A percentile compares a stretch with the other conserved stretches of the same genome.
Evolutionary conservation across 139 green algal species (phyloP).

Genomic region (Diplosphaera chodatii): DNA sequence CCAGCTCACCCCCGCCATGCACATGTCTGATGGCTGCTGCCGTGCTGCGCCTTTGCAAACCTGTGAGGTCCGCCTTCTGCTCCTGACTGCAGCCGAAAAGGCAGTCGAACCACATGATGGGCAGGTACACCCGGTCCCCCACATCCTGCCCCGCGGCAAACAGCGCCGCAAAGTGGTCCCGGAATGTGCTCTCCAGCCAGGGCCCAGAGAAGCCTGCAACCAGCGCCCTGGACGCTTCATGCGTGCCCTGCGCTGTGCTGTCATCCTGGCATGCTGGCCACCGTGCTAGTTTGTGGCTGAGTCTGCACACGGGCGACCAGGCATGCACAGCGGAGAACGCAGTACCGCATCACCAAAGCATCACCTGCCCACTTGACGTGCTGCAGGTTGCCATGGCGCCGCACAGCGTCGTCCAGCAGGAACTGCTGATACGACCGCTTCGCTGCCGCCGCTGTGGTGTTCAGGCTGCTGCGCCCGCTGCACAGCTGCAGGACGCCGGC

Average conservation of each 20-base stretch:
- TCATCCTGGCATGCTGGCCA: too few relatives aligned
- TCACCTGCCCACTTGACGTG: not conserved
- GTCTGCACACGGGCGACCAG: too few relatives aligned
- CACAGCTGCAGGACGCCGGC: too few relatives aligned
- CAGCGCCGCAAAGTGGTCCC: not conserved
- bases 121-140: not conserved
- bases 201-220: not conserved
- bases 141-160: not conserved
- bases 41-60: not conserved
- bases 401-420: not conserved
- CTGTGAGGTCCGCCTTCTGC: not conserved
- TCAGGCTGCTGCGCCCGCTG: too few relatives aligned
- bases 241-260: too few relatives aligned
- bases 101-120: not conserved
- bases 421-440: not conserved
- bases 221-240: not conserved
- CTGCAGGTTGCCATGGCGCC: not conserved
- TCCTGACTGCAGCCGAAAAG: not conserved
- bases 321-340: too few relatives aligned
- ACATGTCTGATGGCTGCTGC: too few relatives aligned
- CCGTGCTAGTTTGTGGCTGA: too few relatives aligned
- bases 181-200: not conserved
- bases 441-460: too few relatives aligned
- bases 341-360: too few relatives aligned
- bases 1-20: too few relatives aligned